Percentiles rank a stretch among this genome's conserved stretches.
These are phyloP conservation scores for Alternaria postmessia DNA, from an alignment of 2,329 filamentous ascomycete genomes.

Conservation along the genomic window DNA sequence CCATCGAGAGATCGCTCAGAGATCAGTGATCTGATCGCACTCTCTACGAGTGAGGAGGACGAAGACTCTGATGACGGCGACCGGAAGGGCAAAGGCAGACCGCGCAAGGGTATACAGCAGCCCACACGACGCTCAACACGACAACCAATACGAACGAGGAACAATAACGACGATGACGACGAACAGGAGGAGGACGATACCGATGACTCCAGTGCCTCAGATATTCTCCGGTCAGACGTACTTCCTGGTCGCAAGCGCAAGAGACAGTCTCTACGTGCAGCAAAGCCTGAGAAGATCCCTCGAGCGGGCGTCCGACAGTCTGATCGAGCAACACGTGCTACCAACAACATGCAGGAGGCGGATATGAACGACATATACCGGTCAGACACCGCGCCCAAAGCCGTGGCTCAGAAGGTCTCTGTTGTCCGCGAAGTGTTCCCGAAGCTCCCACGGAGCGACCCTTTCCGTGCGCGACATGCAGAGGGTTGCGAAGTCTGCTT, in stretches of 20 bases:
- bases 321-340: conserved; percentile 56
- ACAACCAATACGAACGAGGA: conserved; percentile 20
- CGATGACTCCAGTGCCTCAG: conserved; percentile 37
- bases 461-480: conserved; percentile 76
- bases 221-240: conserved; percentile 55
- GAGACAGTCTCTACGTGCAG: conserved; percentile 24
- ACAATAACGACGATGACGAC: conserved; percentile 33
- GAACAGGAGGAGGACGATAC: conserved; percentile 38
- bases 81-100: conserved; percentile 25
- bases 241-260: conserved; percentile 51
- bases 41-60: conserved; percentile 36
- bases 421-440: conserved; percentile 77
- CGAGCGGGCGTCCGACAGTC: conserved; percentile 53
- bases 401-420: conserved; percentile 62
- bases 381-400: conserved; percentile 52
- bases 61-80: conserved; percentile 25
- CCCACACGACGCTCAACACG: conserved; percentile 43
- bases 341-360: conserved; percentile 62
- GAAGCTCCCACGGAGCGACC: conserved; percentile 65
- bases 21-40: conserved; percentile 19
- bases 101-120: conserved; percentile 27
- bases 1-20: conserved; percentile 28
- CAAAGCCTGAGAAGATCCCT: conserved; percentile 26
- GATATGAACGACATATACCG: conserved; percentile 66
- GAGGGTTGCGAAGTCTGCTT: conserved; percentile 77